Percentiles rank a stretch among this genome's conserved stretches.
Evolutionary conservation across 2,329 filamentous ascomycete genomes (phyloP).

Genomic region (Ambrosiella beaveri): DNA sequence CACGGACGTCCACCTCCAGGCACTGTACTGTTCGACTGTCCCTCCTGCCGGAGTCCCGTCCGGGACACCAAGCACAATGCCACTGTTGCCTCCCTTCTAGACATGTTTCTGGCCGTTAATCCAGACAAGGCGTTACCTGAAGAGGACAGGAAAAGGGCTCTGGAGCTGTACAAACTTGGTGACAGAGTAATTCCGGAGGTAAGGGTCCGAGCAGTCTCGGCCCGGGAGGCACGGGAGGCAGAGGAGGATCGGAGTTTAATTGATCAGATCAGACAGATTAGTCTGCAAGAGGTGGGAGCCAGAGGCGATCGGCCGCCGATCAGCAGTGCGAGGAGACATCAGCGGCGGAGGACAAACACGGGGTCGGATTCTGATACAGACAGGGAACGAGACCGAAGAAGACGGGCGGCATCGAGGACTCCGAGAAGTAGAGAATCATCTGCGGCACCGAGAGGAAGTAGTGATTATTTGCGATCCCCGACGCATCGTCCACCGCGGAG

Average conservation of each 20-base stretch:
- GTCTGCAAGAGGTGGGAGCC: constrained; percentile 47
- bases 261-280: constrained; percentile 55
- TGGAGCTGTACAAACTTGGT: constrained; percentile 59
- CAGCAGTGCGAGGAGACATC: constrained; percentile 2
- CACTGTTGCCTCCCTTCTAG: constrained; percentile 71
- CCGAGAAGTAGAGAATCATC: constrained; percentile 10
- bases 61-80: constrained; percentile 81
- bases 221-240: neutral
- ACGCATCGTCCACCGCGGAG: constrained; percentile 14
- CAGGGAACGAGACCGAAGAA: constrained; percentile 14
- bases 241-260: constrained; percentile 53
- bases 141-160: constrained; percentile 61
- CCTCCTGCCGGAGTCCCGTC: constrained; percentile 74
- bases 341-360: constrained; percentile 7
- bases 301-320: constrained; percentile 14
- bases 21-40: constrained; percentile 59
- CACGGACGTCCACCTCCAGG: constrained; percentile 29
- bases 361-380: constrained; percentile 9
- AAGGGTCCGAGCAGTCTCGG: constrained; percentile 20
- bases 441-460: constrained; percentile 14
- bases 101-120: constrained; percentile 70
- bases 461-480: constrained; percentile 23
- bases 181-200: constrained; percentile 60
- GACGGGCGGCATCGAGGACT: constrained; percentile 16
- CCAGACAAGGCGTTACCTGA: constrained; percentile 54